Evolutionary conservation across 805 yeast genomes (phyloP).

Genomic region (Brettanomyces custersianus): DNA sequence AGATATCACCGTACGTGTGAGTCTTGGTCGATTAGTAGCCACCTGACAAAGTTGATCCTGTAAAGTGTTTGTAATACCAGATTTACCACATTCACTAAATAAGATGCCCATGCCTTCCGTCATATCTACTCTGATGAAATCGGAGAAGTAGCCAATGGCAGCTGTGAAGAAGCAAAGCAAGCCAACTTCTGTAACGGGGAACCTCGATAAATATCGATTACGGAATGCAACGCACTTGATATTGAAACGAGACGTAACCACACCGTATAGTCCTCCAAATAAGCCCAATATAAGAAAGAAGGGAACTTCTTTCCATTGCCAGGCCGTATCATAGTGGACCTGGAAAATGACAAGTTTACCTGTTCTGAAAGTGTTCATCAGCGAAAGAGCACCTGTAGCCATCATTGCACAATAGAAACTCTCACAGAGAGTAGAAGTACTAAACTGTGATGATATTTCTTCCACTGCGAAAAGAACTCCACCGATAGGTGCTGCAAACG

Average conservation of each 20-base stretch:
- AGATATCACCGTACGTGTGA: constrained; percentile 31
- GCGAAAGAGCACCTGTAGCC: constrained; percentile 74
- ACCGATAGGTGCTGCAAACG: constrained; percentile 94
- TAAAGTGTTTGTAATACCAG: constrained; percentile 17
- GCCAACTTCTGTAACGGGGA: constrained; percentile 65
- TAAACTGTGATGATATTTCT: constrained; percentile 73
- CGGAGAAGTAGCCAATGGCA: constrained; percentile 71
- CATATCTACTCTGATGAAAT: constrained; percentile 80
- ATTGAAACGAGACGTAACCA: constrained; percentile 65
- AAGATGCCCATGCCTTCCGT: constrained; percentile 88
- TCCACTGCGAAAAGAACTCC: constrained; percentile 92
- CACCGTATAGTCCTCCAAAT: constrained; percentile 90
- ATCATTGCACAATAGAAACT: constrained; percentile 84
- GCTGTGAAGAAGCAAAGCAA: constrained; percentile 63
- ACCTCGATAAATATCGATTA: constrained; percentile 49
- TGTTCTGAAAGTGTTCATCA: constrained; percentile 84
- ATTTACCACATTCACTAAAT: constrained; percentile 63
- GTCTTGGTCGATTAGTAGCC: constrained; percentile 16
- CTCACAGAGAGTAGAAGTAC: constrained; percentile 77
- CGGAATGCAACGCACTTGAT: constrained; percentile 70
- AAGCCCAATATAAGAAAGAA: constrained; percentile 70
- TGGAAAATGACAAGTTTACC: constrained; percentile 92
- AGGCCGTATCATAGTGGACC: constrained; percentile 76
- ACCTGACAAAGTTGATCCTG: constrained; percentile 32
- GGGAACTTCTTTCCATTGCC: constrained; percentile 84